These are phyloP conservation scores for Coemansia sp. DNA, from an alignment of 192 early-diverging fungal genomes.

Conservation along the genomic window DNA sequence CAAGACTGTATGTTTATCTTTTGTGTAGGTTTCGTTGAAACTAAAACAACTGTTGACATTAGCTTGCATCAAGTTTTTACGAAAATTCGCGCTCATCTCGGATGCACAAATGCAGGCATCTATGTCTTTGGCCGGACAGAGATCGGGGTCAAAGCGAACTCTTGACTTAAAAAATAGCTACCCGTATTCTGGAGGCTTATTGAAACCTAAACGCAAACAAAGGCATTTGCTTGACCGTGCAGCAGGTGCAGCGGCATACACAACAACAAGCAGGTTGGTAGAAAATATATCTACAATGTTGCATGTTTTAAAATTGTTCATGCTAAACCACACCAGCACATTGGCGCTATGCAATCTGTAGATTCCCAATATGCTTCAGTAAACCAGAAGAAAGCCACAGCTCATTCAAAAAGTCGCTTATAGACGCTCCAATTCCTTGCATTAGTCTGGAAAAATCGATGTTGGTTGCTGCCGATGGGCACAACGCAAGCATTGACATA, in stretches of 20 bases:
- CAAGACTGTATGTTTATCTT: too few relatives aligned
- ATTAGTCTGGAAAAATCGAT: not conserved
- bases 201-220: not conserved
- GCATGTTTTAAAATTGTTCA: not conserved
- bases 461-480: not conserved
- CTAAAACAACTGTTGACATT: constrained; percentile 27
- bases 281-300: not conserved
- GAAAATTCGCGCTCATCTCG: constrained; percentile 24
- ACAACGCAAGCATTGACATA: not conserved
- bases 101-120: constrained; percentile 31
- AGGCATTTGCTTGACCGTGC: not conserved
- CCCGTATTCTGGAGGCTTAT: not conserved
- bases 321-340: not conserved
- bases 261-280: not conserved
- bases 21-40: not conserved
- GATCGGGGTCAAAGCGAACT: not conserved
- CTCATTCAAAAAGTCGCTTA: not conserved
- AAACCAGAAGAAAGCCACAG: not conserved
- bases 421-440: not conserved
- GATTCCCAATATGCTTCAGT: constrained; percentile 22
- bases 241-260: not conserved
- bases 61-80: constrained; percentile 47
- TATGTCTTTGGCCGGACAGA: not conserved
- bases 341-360: constrained; percentile 1
- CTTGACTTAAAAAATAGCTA: not conserved